Percentiles rank a stretch among this genome's conserved stretches.
Conservation (phyloP, 352 stramenopile species). For the Pythium plurisporium region DNA sequence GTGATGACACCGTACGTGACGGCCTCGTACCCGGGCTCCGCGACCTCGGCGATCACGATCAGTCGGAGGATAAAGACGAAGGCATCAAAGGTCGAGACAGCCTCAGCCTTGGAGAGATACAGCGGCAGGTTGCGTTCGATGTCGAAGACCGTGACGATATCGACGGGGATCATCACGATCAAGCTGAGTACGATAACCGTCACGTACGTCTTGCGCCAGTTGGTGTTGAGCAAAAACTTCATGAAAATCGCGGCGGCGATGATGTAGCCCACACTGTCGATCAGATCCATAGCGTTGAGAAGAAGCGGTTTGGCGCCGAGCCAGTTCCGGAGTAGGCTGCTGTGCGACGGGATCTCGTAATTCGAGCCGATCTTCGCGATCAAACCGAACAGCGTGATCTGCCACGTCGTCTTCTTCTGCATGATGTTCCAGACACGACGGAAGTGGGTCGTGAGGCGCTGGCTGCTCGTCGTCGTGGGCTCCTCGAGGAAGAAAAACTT, state of each 20-base stretch:
- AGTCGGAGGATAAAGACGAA: constrained; percentile 11
- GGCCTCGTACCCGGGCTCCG: constrained; percentile 15
- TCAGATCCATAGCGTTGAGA: constrained; percentile 9
- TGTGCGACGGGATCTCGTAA: background rate
- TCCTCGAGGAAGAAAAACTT: constrained; percentile 11
- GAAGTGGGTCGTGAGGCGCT: constrained; percentile 10
- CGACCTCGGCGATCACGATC: constrained; percentile 20
- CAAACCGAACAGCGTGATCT: constrained; percentile 19
- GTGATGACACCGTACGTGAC: constrained; percentile 21
- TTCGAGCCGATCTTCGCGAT: constrained; percentile 1
- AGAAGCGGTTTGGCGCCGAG: background rate
- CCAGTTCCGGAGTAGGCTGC: background rate
- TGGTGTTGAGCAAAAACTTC: constrained; percentile 18
- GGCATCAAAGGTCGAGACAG: background rate
- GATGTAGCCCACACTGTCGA: constrained; percentile 2
- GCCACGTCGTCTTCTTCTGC: constrained; percentile 17
- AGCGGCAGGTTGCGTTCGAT: constrained; percentile 4
- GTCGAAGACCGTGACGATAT: constrained; percentile 21
- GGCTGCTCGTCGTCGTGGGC: background rate
- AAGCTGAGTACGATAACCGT: background rate
- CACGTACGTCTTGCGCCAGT: constrained; percentile 16
- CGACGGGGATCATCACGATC: constrained; percentile 7
- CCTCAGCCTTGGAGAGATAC: constrained; percentile 2
- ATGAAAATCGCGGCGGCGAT: constrained; percentile 8
- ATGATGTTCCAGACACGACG: constrained; percentile 19